Evolutionary conservation across 208 protist genomes (phyloP).

Genomic region (Novymonas esmeraldas): DNA sequence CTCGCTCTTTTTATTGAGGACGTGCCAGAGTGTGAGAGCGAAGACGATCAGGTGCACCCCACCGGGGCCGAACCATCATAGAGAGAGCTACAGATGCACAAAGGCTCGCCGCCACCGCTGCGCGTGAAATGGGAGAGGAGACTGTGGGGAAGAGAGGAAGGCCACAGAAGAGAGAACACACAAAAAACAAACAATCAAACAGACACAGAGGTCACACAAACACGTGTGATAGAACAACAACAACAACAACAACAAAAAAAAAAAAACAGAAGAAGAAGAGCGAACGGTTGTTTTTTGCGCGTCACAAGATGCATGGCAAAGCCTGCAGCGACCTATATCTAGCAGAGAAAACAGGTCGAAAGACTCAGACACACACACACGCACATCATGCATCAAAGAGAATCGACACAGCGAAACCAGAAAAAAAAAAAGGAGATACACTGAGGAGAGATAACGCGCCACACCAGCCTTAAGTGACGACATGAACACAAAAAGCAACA

Average conservation of each 20-base stretch:
- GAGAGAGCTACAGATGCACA: too few relatives aligned
- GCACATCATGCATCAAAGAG: not conserved
- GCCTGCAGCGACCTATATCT: too few relatives aligned
- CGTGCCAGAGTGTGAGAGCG: too few relatives aligned
- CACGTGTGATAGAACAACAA: conserved; percentile 3
- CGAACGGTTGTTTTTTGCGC: too few relatives aligned
- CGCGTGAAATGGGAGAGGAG: not conserved
- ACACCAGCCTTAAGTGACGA: too few relatives aligned
- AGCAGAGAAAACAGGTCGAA: not conserved
- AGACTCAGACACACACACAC: not conserved
- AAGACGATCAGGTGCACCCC: too few relatives aligned
- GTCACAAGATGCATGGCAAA: too few relatives aligned
- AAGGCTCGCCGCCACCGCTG: not conserved
- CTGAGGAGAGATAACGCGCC: not conserved
- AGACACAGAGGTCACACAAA: not conserved
- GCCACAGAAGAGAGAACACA: conserved; percentile 6
- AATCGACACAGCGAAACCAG: not conserved
- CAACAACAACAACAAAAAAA: conserved; percentile 1
- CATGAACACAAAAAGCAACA: conserved; percentile 1
- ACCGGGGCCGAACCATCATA: too few relatives aligned
- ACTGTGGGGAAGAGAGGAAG: not conserved
- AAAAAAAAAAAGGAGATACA: not conserved
- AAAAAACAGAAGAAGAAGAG: not conserved
- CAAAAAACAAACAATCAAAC: conserved; percentile 3
- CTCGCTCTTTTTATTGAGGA: too few relatives aligned